Evolutionary conservation across 1,284 basidiomycete genomes (phyloP), one percentile per base, ranked within the genome.

Genomic region (Xerocomus minutiporus): DNA sequence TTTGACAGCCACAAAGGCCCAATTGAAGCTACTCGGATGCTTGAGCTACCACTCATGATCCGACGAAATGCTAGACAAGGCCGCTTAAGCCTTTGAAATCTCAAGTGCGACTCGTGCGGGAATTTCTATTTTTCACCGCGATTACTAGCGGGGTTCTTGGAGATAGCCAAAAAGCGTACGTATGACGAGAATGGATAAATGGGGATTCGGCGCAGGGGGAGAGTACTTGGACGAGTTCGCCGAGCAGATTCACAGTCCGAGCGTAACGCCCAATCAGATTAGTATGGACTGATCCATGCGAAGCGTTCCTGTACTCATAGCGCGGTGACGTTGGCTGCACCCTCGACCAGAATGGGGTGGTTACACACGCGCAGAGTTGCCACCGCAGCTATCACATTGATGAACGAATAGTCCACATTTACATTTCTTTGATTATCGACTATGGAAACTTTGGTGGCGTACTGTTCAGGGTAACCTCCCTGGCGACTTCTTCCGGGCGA

Each of bases 161-260:
- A 54, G 40, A 40, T 48, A 44, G 52, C 25, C 49, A 48, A 53
- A 59, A 56, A 43, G 36, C 20, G 20, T 20, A 20, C 2, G 50
- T 45, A 54, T 64, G 50, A 64, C 55, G 65, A 59, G 51, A 66
- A 35, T 9, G 28, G 32, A 54, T 55, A 59, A 68, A 64, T 66
- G 65, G 65, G 47, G 62, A 44, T 63, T 68, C 57, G 46, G 62
- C 54, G 64, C 55, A 54, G 46, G 54, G 29, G 44, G 28, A 17
- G 48, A 36, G n/a, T 8, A 20, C 29, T 25, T 47, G 48, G 53
- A 29, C 60, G 35, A 65, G 64, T 66, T 62, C 62, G 58, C 61
- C 64, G 60, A 61, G 29, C 51, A 57, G 45, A 62, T 54, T 65
- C 57, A 57, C 57, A 60, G 50, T 53, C 53, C 51, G 51, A 47